These are phyloP conservation scores for Pelargonium nanum DNA, from an alignment of 345 rosid species.

Conservation along the genomic window DNA sequence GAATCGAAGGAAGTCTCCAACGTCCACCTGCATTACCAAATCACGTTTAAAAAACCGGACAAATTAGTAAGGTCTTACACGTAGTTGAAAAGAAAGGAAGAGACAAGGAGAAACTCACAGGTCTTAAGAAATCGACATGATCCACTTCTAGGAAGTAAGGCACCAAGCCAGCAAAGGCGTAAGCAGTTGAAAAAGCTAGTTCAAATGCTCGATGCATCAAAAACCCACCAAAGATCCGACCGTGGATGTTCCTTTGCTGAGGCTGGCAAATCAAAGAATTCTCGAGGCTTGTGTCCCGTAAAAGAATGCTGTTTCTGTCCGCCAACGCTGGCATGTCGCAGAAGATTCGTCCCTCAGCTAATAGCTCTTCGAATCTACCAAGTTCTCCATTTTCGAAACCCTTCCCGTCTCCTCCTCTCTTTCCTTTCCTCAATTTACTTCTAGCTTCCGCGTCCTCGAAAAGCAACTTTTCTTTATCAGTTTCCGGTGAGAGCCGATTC, in stretches of 20 bases:
- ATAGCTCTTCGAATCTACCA: constrained; percentile 36
- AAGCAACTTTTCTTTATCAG: constrained; percentile 43
- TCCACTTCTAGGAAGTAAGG: constrained; percentile 81
- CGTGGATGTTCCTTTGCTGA: constrained; percentile 79
- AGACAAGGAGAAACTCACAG: constrained; percentile 35
- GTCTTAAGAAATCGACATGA: constrained; percentile 78
- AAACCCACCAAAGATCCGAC: constrained; percentile 72
- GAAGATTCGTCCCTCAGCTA: constrained; percentile 71
- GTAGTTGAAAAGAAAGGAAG: too few relatives aligned
- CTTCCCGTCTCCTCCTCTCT: constrained; percentile 40
- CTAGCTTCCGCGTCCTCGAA: constrained; percentile 71
- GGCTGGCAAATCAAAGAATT: constrained; percentile 73
- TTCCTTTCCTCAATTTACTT: constrained; percentile 50
- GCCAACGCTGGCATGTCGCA: constrained; percentile 81
- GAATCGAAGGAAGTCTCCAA: constrained; percentile 71
- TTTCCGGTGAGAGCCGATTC: constrained; percentile 63
- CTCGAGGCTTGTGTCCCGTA: constrained; percentile 57
- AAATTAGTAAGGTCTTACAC: too few relatives aligned
- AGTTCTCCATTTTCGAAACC: constrained; percentile 32
- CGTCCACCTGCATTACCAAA: constrained; percentile 50
- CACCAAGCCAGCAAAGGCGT: constrained; percentile 69
- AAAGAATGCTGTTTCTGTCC: constrained; percentile 73
- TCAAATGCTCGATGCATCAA: constrained; percentile 80
- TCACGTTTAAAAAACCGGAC: neutral
- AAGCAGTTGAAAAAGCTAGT: constrained; percentile 78